Conservation (phyloP, 2,329 filamentous ascomycete species). For the Fusarium succisae region DNA sequence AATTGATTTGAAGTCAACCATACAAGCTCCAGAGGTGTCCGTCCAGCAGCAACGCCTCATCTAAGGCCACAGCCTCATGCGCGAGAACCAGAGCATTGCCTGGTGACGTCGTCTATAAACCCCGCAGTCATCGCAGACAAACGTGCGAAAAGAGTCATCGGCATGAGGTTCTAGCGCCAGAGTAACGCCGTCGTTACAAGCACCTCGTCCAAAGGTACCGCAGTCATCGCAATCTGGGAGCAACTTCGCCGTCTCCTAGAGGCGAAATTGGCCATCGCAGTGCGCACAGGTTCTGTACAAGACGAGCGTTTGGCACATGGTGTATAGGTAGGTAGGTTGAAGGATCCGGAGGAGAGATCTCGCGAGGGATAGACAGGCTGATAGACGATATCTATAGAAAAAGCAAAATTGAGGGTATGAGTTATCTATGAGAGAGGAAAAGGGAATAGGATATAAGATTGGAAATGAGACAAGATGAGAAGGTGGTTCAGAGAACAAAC, state of each 20-base stretch:
- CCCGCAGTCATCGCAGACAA: constrained; percentile 23
- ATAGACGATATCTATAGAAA: neutral
- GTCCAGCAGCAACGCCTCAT: neutral
- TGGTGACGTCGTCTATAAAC: constrained; percentile 4
- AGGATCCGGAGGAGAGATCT: neutral
- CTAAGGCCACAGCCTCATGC: constrained; percentile 12
- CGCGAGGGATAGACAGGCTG: neutral
- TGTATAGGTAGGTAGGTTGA: neutral
- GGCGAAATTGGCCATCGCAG: constrained; percentile 22
- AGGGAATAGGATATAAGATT: too few relatives aligned
- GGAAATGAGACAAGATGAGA: neutral
- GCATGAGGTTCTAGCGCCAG: constrained; percentile 21
- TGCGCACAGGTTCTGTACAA: constrained; percentile 32
- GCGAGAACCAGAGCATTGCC: constrained; percentile 17
- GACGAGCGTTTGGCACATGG: constrained; percentile 33
- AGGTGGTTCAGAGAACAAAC: neutral
- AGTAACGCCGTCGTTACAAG: constrained; percentile 28
- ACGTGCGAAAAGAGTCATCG: constrained; percentile 17
- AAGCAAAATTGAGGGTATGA: neutral
- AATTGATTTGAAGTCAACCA: neutral
- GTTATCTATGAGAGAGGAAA: neutral
- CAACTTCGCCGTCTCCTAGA: constrained; percentile 32
- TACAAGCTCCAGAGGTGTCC: neutral
- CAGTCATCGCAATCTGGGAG: constrained; percentile 35
- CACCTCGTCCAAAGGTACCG: constrained; percentile 24